phyloP scores from a whole-genome alignment of 2,329 filamentous ascomycete species.

The Grosmannia huntii region DNA sequence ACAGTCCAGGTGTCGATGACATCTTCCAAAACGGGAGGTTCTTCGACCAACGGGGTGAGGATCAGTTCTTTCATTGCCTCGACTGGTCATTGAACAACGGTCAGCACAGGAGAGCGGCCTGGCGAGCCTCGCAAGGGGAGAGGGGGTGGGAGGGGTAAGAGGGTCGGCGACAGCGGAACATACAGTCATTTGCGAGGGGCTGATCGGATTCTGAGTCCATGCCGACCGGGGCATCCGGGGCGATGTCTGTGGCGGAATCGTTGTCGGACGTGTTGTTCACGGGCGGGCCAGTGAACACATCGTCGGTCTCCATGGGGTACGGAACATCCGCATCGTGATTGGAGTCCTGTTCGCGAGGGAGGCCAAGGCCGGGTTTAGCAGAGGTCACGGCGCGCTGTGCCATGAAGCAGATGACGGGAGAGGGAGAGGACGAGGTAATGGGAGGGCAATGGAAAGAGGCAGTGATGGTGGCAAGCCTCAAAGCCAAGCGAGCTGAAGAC shows the following conservation, averaged over 20 bases:
- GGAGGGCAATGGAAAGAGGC: not conserved
- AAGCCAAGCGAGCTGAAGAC: not conserved
- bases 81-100: constrained; percentile 32
- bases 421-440: not conserved
- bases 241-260: constrained; percentile 41
- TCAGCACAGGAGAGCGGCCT: constrained; percentile 16
- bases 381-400: not conserved
- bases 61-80: constrained; percentile 77
- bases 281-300: constrained; percentile 29
- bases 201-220: constrained; percentile 33
- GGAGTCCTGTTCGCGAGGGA: constrained; percentile 27
- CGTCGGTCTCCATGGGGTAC: constrained; percentile 44
- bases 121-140: constrained; percentile 1
- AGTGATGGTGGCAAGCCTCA: not conserved
- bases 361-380: constrained; percentile 16
- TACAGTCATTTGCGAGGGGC: constrained; percentile 41
- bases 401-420: not conserved
- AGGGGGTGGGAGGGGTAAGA: too few species aligned
- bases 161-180: constrained; percentile 15
- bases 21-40: constrained; percentile 70
- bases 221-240: constrained; percentile 38
- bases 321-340: constrained; percentile 33
- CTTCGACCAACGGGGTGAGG: constrained; percentile 57
- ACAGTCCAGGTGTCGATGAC: constrained; percentile 76
- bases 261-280: constrained; percentile 31